Percentiles rank a stretch among this genome's conserved stretches.
These are phyloP conservation scores for Picochlorum sp. DNA, from an alignment of 139 green algal species.

Conservation along the genomic window DNA sequence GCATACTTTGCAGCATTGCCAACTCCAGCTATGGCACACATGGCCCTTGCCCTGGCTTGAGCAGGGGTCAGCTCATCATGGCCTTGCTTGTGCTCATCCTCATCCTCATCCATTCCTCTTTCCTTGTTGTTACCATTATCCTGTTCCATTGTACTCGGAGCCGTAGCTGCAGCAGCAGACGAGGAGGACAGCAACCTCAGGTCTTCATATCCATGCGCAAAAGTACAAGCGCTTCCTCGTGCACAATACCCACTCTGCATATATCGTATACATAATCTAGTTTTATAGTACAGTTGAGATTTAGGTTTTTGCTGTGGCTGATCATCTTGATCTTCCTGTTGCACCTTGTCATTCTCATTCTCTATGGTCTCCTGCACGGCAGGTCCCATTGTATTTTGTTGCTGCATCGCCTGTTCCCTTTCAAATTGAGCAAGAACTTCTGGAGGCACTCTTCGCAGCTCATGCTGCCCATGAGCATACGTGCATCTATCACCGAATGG, in stretches of 20 bases:
- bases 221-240: slow-evolving; percentile 22
- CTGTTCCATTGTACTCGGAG: background rate
- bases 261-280: slow-evolving; percentile 35
- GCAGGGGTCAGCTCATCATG: background rate
- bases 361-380: too few relatives aligned
- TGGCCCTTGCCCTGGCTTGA: background rate
- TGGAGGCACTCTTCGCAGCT: slow-evolving; percentile 13
- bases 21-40: slow-evolving; percentile 12
- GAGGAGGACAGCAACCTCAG: slow-evolving; percentile 1
- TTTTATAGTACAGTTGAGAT: slow-evolving; percentile 31
- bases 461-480: slow-evolving; percentile 29
- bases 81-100: background rate
- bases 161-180: background rate
- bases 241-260: slow-evolving; percentile 33
- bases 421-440: slow-evolving; percentile 21
- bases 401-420: slow-evolving; percentile 5
- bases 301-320: background rate
- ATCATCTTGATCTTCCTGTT: background rate
- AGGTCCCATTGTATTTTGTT: slow-evolving; percentile 4
- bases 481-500: slow-evolving; percentile 37
- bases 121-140: background rate
- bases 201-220: slow-evolving; percentile 35
- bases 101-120: background rate
- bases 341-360: too few relatives aligned
- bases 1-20: background rate